Conservation (phyloP, 495 filamentous ascomycete genomes). For the Penicillium manginii region DNA sequence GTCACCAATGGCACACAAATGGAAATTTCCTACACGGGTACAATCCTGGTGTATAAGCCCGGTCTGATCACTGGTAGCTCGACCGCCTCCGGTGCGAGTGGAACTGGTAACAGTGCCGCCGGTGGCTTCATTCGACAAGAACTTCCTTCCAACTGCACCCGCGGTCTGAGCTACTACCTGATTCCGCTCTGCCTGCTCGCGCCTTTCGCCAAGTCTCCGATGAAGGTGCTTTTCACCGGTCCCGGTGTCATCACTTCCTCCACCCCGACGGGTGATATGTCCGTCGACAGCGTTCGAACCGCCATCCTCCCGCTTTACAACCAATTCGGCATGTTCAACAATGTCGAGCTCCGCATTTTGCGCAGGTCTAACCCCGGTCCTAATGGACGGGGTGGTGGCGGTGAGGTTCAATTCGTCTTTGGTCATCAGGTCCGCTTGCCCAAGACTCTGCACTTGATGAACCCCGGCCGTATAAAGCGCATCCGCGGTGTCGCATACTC, state of each 20-base stretch:
- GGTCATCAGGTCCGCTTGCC: conserved; percentile 89
- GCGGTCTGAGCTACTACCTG: conserved; percentile 91
- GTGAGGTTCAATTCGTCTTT: conserved; percentile 90
- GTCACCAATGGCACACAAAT: conserved; percentile 94
- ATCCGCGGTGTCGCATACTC: conserved; percentile 93
- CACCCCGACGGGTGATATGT: conserved; percentile 80
- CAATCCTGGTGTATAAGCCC: conserved; percentile 85
- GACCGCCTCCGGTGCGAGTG: conserved; percentile 5
- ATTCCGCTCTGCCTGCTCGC: conserved; percentile 87
- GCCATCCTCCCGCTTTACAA: conserved; percentile 89
- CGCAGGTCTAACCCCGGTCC: conserved; percentile 74
- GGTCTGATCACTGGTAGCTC: conserved; percentile 86
- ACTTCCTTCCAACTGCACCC: conserved; percentile 70
- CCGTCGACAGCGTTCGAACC: conserved; percentile 89
- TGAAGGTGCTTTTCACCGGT: conserved; percentile 87
- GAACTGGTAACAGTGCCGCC: conserved; percentile 62
- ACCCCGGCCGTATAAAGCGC: conserved; percentile 82
- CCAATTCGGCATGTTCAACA: conserved; percentile 83
- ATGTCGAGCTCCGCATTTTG: conserved; percentile 85
- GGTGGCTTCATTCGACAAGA: conserved; percentile 78
- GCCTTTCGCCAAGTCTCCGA: conserved; percentile 85
- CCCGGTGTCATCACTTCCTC: conserved; percentile 92
- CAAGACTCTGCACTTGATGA: conserved; percentile 88
- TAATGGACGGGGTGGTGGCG: conserved; percentile 77
- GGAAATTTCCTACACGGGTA: conserved; percentile 94